These are phyloP conservation scores for Hanseniaspora taiwanica DNA, from an alignment of 805 yeast species.

Conservation along the genomic window DNA sequence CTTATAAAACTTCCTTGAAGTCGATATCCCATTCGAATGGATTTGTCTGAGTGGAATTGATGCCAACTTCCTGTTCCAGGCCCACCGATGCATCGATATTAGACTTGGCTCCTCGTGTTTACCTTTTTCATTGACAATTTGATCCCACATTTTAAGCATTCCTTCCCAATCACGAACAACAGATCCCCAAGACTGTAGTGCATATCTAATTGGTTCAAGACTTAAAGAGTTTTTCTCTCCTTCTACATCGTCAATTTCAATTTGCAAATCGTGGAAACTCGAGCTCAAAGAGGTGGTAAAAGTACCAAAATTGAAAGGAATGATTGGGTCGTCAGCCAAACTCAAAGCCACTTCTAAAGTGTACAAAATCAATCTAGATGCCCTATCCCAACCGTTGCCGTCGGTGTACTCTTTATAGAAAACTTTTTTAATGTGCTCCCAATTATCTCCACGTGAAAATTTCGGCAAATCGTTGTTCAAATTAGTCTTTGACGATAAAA, in stretches of 20 bases:
- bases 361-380: slow-evolving; percentile 41
- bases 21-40: slow-evolving; percentile 29
- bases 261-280: slow-evolving; percentile 32
- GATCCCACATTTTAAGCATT: slow-evolving; percentile 55
- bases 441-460: slow-evolving; percentile 55
- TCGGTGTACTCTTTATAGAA: slow-evolving; percentile 19
- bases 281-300: slow-evolving; percentile 32
- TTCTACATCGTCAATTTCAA: slow-evolving; percentile 22
- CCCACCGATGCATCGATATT: slow-evolving; percentile 59
- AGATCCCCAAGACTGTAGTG: slow-evolving; percentile 28
- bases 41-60: slow-evolving; percentile 42
- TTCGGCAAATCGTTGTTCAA: slow-evolving; percentile 34
- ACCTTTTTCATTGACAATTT: slow-evolving; percentile 32
- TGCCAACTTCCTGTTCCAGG: slow-evolving; percentile 61
- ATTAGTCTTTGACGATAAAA: slow-evolving; percentile 14
- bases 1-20: slow-evolving; percentile 46
- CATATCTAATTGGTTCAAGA: slow-evolving; percentile 17
- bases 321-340: slow-evolving; percentile 59
- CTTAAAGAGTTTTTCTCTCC: slow-evolving; percentile 16
- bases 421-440: slow-evolving; percentile 35
- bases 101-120: slow-evolving; percentile 62
- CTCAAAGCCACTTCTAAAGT: slow-evolving; percentile 40
- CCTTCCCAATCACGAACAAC: slow-evolving; percentile 36
- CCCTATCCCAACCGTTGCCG: slow-evolving; percentile 45
- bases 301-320: slow-evolving; percentile 49